Percentiles rank a stretch among this genome's conserved stretches.
phyloP scores from a whole-genome alignment of 176 grass and related monocot genomes.

The Oryza coarctata region DNA sequence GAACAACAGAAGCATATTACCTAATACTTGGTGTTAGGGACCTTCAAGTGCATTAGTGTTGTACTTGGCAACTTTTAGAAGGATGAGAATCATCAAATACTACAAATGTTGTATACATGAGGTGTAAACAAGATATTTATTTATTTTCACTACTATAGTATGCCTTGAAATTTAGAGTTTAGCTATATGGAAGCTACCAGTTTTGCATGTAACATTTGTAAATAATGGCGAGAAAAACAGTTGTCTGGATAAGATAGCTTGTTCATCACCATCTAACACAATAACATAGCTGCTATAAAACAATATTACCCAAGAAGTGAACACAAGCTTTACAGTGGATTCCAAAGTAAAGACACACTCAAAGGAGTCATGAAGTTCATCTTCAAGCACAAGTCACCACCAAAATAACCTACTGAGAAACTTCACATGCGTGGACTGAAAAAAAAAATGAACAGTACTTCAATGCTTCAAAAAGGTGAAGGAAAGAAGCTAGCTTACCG shows the following conservation, averaged over 20 bases:
- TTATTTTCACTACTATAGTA: not conserved
- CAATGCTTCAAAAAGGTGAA: not conserved
- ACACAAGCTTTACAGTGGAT: not conserved
- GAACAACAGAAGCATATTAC: constrained; percentile 22
- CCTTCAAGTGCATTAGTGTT: constrained; percentile 15
- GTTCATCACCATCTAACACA: constrained; percentile 8
- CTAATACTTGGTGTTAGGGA: constrained; percentile 11
- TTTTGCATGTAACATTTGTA: not conserved
- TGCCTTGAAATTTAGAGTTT: constrained; percentile 6
- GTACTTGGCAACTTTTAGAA: constrained; percentile 11
- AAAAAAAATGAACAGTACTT: not conserved
- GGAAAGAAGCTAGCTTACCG: constrained; percentile 34
- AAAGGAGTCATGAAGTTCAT: not conserved
- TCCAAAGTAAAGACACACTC: not conserved
- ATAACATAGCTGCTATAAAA: not conserved
- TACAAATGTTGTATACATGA: not conserved
- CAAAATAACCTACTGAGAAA: not conserved
- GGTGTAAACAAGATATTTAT: constrained; percentile 7
- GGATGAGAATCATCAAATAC: not conserved
- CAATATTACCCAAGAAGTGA: constrained; percentile 4
- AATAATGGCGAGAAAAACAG: not conserved
- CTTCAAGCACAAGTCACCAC: not conserved
- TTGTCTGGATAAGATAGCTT: not conserved
- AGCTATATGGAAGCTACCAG: constrained; percentile 3
- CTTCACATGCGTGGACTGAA: not conserved